phyloP scores from a whole-genome alignment of 768 basidiomycete genomes.

The Wakefieldia striispora region DNA sequence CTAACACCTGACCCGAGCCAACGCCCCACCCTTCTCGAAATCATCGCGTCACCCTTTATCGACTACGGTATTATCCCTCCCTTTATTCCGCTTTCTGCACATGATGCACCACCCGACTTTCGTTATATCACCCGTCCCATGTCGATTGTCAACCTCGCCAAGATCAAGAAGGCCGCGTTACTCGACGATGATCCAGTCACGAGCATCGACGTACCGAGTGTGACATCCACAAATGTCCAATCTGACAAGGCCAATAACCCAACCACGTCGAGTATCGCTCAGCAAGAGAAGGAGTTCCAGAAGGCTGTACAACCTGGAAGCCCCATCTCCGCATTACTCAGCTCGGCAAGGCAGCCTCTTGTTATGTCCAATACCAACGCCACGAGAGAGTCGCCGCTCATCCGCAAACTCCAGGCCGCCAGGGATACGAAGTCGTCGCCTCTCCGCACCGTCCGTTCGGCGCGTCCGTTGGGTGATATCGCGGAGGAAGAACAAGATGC shows the following conservation, averaged over 20 bases:
- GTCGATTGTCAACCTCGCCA: slow-evolving; percentile 67
- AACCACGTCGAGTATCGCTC: slow-evolving; percentile 61
- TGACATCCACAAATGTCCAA: slow-evolving; percentile 17
- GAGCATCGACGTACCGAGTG: slow-evolving; percentile 43
- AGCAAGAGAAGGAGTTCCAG: slow-evolving; percentile 96
- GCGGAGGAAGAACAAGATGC: slow-evolving; percentile 41
- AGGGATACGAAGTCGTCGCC: slow-evolving; percentile 52
- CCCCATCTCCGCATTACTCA: slow-evolving; percentile 89
- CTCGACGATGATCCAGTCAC: slow-evolving; percentile 62
- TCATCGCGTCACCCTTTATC: slow-evolving; percentile 85
- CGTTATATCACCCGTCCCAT: slow-evolving; percentile 57
- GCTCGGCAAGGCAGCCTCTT: slow-evolving; percentile 84
- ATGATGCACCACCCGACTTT: slow-evolving; percentile 75
- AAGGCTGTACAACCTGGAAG: slow-evolving; percentile 93
- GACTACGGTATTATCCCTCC: slow-evolving; percentile 75
- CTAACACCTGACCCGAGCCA: slow-evolving; percentile 80
- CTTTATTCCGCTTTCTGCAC: slow-evolving; percentile 77
- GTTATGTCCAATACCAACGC: slow-evolving; percentile 58
- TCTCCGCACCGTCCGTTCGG: slow-evolving; percentile 41
- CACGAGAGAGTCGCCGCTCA: slow-evolving; percentile 34
- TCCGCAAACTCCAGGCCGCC: slow-evolving; percentile 58
- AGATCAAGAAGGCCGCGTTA: slow-evolving; percentile 57
- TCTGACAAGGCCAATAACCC: slow-evolving; percentile 34
- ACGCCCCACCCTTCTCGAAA: slow-evolving; percentile 82
- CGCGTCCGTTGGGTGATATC: slow-evolving; percentile 45